phyloP scores from a whole-genome alignment of 345 rosid genomes.

The Bruguiera sexangula region DNA sequence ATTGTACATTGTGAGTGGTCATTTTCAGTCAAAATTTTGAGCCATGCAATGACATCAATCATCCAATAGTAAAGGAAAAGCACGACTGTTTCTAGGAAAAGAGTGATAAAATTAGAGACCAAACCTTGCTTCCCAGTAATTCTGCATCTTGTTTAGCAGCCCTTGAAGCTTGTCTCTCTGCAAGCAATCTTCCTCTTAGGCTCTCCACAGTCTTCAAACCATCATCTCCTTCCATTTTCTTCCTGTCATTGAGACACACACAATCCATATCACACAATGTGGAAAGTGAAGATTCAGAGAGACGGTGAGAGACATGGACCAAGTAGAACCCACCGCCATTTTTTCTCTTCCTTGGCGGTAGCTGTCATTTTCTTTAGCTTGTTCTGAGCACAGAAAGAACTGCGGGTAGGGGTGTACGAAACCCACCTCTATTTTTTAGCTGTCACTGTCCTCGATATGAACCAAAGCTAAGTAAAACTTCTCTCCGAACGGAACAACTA shows the following conservation, averaged over 20 bases:
- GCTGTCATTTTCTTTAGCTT: conserved; percentile 29
- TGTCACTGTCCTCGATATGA: background rate
- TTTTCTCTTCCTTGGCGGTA: conserved; percentile 25
- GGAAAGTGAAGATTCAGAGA: conserved; percentile 1
- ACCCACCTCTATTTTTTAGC: background rate
- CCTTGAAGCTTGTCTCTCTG: conserved; percentile 86
- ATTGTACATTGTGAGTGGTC: too few species aligned
- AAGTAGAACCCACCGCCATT: conserved; percentile 32
- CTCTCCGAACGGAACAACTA: background rate
- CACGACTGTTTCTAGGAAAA: background rate
- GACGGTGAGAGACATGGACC: background rate
- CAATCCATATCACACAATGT: conserved; percentile 29
- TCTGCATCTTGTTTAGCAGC: conserved; percentile 69
- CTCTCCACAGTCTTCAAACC: conserved; percentile 59
- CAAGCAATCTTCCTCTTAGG: conserved; percentile 79
- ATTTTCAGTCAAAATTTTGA: background rate
- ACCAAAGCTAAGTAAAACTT: background rate
- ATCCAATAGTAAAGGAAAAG: background rate
- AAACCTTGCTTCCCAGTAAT: conserved; percentile 53
- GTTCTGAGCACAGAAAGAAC: background rate
- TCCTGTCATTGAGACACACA: conserved; percentile 31
- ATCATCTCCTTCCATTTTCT: conserved; percentile 38
- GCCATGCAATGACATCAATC: background rate
- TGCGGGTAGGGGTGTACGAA: background rate
- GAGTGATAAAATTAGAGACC: background rate